These are phyloP conservation scores for Coemansia sp. DNA, from an alignment of 192 early-diverging fungal species.

Conservation along the genomic window DNA sequence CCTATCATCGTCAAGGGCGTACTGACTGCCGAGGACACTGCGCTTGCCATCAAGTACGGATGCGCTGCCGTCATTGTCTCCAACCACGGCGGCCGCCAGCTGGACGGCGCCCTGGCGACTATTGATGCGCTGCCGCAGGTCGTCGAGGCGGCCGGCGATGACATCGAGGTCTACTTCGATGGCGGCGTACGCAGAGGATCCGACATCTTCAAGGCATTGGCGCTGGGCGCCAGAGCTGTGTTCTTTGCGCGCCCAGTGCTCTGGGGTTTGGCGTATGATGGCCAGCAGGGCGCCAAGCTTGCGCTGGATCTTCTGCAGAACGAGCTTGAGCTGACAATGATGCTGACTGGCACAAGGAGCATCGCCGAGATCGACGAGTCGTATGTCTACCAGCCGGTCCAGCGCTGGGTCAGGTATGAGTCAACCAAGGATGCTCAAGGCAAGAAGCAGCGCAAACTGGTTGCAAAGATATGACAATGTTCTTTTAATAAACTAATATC, in stretches of 20 bases:
- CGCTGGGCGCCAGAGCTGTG: conserved; percentile 85
- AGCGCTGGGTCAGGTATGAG: conserved; percentile 46
- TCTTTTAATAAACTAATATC: too few relatives aligned
- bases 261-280: conserved; percentile 90
- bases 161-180: conserved; percentile 89
- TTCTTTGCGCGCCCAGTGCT: conserved; percentile 60
- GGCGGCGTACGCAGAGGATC: conserved; percentile 89
- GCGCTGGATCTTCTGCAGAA: conserved; percentile 77
- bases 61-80: conserved; percentile 85
- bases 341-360: conserved; percentile 66
- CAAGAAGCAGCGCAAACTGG: conserved; percentile 15
- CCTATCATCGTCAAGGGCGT: conserved; percentile 95
- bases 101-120: conserved; percentile 76
- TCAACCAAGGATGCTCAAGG: not conserved
- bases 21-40: conserved; percentile 86
- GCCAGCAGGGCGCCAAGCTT: conserved; percentile 77
- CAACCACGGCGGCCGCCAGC: conserved; percentile 97
- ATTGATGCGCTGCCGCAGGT: conserved; percentile 92
- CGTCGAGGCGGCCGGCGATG: conserved; percentile 66
- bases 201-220: conserved; percentile 96
- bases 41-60: conserved; percentile 75
- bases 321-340: conserved; percentile 86
- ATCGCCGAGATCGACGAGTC: conserved; percentile 66
- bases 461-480: conserved; percentile 9
- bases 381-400: conserved; percentile 43